phyloP scores from a whole-genome alignment of 495 filamentous ascomycete genomes.

The Tetracladium marchalianum region DNA sequence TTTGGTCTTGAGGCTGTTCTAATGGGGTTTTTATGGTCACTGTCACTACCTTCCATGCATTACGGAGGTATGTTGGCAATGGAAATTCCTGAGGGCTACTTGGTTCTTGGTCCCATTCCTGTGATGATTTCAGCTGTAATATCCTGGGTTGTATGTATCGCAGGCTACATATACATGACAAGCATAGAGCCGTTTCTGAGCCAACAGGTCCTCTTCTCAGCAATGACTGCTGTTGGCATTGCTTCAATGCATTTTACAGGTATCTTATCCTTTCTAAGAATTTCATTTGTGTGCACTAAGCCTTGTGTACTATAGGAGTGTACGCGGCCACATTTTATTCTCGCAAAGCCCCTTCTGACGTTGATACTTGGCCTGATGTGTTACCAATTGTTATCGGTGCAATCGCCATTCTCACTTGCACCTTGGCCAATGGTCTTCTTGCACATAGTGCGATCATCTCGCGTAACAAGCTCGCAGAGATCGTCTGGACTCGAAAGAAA shows the following conservation, averaged over 20 bases:
- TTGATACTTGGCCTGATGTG: constrained; percentile 17
- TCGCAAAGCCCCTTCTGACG: constrained; percentile 7
- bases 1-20: constrained; percentile 13
- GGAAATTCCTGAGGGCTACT: constrained; percentile 14
- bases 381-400: constrained; percentile 17
- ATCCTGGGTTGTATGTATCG: constrained; percentile 19
- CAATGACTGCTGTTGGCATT: constrained; percentile 16
- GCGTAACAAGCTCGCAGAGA: constrained; percentile 22
- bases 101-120: constrained; percentile 7
- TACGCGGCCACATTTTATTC: constrained; percentile 20
- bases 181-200: constrained; percentile 17
- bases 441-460: constrained; percentile 21
- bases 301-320: constrained; percentile 13
- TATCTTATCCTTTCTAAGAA: not conserved
- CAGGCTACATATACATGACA: constrained; percentile 20
- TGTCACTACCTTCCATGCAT: constrained; percentile 21
- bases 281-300: not conserved
- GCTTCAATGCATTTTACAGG: constrained; percentile 23
- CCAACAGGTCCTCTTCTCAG: constrained; percentile 19
- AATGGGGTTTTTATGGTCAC: constrained; percentile 20
- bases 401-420: constrained; percentile 22
- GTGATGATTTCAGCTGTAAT: constrained; percentile 19
- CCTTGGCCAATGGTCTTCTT: constrained; percentile 20
- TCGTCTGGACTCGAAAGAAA: constrained; percentile 20
- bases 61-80: constrained; percentile 21